Conservation (phyloP, 1,284 basidiomycete species). For the Leccinum pachyderme region DNA sequence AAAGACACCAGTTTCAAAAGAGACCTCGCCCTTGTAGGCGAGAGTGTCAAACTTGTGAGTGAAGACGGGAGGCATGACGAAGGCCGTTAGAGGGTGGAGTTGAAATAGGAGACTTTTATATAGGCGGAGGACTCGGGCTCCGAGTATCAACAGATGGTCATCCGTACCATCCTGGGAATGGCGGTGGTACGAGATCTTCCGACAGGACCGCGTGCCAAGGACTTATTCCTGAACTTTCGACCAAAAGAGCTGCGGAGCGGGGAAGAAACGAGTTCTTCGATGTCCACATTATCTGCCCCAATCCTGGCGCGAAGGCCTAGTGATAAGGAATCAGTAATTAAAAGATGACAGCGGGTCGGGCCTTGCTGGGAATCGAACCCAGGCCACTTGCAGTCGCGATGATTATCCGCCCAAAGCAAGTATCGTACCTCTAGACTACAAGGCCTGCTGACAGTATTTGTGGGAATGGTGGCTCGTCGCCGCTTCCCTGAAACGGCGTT, state of each 20-base stretch:
- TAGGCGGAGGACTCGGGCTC: not conserved
- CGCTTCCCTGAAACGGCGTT: too few relatives aligned
- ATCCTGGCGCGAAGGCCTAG: not conserved
- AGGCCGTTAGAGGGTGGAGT: not conserved
- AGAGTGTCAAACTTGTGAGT: constrained; percentile 63
- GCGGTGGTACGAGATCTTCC: not conserved
- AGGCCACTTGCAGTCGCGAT: constrained; percentile 41
- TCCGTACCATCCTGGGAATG: not conserved
- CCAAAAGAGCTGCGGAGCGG: not conserved
- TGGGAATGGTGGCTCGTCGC: too few relatives aligned
- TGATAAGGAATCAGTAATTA: not conserved
- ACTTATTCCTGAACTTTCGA: not conserved
- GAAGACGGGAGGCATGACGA: constrained; percentile 46
- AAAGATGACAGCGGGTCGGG: constrained; percentile 11
- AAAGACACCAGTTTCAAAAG: constrained; percentile 74
- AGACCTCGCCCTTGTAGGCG: constrained; percentile 68
- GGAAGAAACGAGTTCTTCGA: not conserved
- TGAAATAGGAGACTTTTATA: not conserved
- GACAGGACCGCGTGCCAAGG: not conserved
- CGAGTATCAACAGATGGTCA: not conserved
- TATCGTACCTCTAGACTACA: constrained; percentile 49
- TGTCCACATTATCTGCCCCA: not conserved
- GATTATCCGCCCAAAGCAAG: constrained; percentile 40
- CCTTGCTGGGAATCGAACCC: constrained; percentile 47
- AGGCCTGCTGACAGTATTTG: constrained; percentile 22